phyloP scores from a whole-genome alignment of 2,329 filamentous ascomycete species.

The Chrysosporium queenslandicum region DNA sequence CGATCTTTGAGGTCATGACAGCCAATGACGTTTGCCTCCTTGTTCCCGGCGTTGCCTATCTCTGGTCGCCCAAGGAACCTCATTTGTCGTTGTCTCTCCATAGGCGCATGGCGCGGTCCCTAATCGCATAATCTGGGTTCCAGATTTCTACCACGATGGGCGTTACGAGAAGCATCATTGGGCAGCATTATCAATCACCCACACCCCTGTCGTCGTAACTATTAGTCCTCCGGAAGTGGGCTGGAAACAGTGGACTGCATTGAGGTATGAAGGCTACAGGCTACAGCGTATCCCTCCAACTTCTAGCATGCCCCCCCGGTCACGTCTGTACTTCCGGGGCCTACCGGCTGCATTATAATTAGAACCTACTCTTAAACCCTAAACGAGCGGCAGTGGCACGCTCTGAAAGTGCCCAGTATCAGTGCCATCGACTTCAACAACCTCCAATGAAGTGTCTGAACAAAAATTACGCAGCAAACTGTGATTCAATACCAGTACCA shows the following conservation, averaged over 20 bases:
- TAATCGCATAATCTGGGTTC: not conserved
- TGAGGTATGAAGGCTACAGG: not conserved
- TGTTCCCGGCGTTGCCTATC: not conserved
- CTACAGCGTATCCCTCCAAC: not conserved
- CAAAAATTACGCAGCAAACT: too few species aligned
- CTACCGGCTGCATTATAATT: not conserved
- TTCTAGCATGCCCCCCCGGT: not conserved
- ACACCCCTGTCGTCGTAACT: not conserved
- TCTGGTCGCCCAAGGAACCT: not conserved
- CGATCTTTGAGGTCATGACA: not conserved
- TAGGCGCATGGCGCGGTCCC: conserved; percentile 9
- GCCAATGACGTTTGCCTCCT: not conserved
- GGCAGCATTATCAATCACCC: not conserved
- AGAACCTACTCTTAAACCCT: not conserved
- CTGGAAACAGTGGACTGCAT: not conserved
- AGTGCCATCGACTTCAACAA: too few species aligned
- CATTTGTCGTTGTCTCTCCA: conserved; percentile 1
- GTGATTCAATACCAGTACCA: too few species aligned
- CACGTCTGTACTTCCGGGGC: not conserved
- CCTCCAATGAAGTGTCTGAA: too few species aligned
- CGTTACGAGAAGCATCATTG: not conserved
- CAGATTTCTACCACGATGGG: not conserved
- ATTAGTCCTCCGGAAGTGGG: too few species aligned
- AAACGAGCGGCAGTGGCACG: not conserved
- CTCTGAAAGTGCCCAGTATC: too few species aligned